Conservation (phyloP, 495 filamentous ascomycete genomes). For the Talaromyces thailandensis region DNA sequence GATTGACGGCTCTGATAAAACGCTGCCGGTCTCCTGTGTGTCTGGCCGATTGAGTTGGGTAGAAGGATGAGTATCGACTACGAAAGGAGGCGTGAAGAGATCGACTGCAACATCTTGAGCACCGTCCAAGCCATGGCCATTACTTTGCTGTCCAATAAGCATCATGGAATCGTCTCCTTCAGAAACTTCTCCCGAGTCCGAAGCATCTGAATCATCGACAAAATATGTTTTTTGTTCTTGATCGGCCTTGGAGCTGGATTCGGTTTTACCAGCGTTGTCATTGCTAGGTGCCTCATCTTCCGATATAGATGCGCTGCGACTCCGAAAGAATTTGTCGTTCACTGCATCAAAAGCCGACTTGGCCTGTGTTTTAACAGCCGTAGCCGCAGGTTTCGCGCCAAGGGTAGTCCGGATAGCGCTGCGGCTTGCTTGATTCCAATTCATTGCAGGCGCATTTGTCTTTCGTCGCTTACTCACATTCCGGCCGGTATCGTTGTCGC, state of each 20-base stretch:
- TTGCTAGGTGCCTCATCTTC: slow-evolving; percentile 9
- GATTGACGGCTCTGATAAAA: background rate
- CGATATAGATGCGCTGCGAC: slow-evolving; percentile 27
- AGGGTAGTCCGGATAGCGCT: slow-evolving; percentile 27
- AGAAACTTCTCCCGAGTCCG: slow-evolving; percentile 17
- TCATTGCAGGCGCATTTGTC: slow-evolving; percentile 23
- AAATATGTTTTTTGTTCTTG: slow-evolving; percentile 11
- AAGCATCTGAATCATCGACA: slow-evolving; percentile 28
- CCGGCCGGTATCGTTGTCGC: slow-evolving; percentile 2
- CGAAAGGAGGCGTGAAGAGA: background rate
- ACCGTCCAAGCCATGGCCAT: background rate
- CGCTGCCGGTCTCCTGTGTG: background rate
- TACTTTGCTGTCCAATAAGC: slow-evolving; percentile 22
- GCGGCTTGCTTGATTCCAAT: slow-evolving; percentile 33
- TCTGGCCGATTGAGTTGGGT: background rate
- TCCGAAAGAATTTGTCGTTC: slow-evolving; percentile 32
- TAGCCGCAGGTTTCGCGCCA: slow-evolving; percentile 11
- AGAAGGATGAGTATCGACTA: background rate
- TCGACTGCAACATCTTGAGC: background rate
- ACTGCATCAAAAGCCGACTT: slow-evolving; percentile 25
- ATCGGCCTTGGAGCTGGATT: slow-evolving; percentile 16
- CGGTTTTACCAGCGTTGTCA: slow-evolving; percentile 12
- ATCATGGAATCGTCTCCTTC: slow-evolving; percentile 35
- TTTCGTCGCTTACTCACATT: slow-evolving; percentile 4
- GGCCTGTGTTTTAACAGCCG: background rate